phyloP scores from a whole-genome alignment of 2,329 filamentous ascomycete genomes.

The Drechmeria coniospora region DNA sequence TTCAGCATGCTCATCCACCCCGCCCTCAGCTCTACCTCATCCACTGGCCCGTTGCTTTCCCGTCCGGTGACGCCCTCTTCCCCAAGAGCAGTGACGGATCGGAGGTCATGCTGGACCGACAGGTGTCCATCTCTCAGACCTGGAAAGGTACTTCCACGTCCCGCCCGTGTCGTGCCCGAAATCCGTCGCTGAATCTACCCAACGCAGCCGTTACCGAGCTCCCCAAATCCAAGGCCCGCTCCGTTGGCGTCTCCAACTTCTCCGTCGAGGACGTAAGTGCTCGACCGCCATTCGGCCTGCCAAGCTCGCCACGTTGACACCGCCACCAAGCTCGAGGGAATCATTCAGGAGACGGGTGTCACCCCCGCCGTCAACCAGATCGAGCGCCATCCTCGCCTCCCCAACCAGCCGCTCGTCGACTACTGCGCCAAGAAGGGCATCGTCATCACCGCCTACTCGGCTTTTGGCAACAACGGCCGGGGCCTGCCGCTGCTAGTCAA shows the following conservation, averaged over 20 bases:
- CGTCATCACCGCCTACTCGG: constrained; percentile 50
- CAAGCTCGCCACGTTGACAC: constrained; percentile 2
- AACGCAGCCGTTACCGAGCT: constrained; percentile 34
- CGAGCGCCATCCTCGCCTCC: constrained; percentile 52
- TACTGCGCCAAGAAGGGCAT: constrained; percentile 49
- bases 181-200: not conserved
- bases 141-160: constrained; percentile 21
- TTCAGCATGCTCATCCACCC: too few relatives aligned
- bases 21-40: constrained; percentile 37
- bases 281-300: not conserved
- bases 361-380: constrained; percentile 50
- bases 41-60: constrained; percentile 43
- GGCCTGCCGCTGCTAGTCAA: constrained; percentile 39
- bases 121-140: constrained; percentile 24
- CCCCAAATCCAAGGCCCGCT: constrained; percentile 43
- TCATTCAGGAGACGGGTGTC: constrained; percentile 42
- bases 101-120: constrained; percentile 26
- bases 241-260: constrained; percentile 63
- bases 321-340: constrained; percentile 29
- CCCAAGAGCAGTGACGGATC: constrained; percentile 21
- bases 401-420: constrained; percentile 37
- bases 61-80: constrained; percentile 25
- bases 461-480: constrained; percentile 31
- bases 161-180: not conserved
- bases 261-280: constrained; percentile 33